Evolutionary conservation across 2,329 filamentous ascomycete species (phyloP).

Genomic region (Zymoseptoria pseudotritici): DNA sequence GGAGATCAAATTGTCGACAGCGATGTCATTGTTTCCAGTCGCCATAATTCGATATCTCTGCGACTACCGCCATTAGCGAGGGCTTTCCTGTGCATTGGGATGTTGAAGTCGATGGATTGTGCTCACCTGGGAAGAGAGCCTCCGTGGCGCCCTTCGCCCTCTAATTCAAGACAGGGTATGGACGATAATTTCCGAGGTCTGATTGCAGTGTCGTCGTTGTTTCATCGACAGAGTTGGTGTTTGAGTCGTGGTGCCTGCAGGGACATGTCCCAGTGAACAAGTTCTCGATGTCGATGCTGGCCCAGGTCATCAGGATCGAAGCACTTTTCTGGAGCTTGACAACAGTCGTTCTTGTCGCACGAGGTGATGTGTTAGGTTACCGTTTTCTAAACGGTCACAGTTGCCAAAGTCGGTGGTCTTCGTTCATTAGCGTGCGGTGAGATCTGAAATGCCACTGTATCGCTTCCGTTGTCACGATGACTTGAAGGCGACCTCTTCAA

Average conservation of each 20-base stretch:
- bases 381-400: neutral
- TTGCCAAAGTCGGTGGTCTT: neutral
- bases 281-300: neutral
- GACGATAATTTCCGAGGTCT: neutral
- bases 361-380: neutral
- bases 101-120: neutral
- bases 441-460: neutral
- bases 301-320: neutral
- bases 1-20: conserved; percentile 7
- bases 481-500: neutral
- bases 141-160: neutral
- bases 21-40: neutral
- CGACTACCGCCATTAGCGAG: neutral
- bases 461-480: neutral
- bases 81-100: neutral
- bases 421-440: neutral
- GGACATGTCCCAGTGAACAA: neutral
- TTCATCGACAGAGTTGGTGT: neutral
- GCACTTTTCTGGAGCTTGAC: neutral
- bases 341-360: neutral
- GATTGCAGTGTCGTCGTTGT: neutral
- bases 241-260: neutral
- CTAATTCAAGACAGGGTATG: neutral
- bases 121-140: neutral
- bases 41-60: neutral